Percentiles rank a stretch among this genome's conserved stretches.
These are phyloP conservation scores for Apophysomyces sp. DNA, from an alignment of 371 early-diverging fungal genomes.

Conservation along the genomic window DNA sequence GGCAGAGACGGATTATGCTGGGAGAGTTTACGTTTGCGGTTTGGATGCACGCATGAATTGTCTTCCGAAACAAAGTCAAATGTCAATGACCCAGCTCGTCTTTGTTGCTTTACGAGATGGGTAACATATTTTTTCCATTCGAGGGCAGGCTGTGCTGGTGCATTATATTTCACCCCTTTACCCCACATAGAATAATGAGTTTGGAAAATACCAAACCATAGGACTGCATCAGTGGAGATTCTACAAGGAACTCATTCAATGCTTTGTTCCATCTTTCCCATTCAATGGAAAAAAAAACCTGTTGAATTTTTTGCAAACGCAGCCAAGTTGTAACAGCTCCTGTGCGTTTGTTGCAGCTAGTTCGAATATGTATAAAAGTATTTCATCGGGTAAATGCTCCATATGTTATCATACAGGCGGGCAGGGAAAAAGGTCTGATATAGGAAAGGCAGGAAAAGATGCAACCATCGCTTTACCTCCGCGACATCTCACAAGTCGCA, in stretches of 20 bases:
- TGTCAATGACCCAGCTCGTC: slow-evolving; percentile 9
- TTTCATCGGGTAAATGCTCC: slow-evolving; percentile 10
- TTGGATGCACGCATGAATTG: not conserved
- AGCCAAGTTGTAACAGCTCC: slow-evolving; percentile 2
- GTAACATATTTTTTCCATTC: slow-evolving; percentile 31
- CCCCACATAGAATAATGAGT: slow-evolving; percentile 20
- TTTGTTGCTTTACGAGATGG: slow-evolving; percentile 23
- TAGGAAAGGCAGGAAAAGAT: no score
- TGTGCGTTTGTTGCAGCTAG: slow-evolving; percentile 2
- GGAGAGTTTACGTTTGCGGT: slow-evolving; percentile 7
- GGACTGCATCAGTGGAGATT: slow-evolving; percentile 18
- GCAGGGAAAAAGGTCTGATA: no score
- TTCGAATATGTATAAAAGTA: not conserved
- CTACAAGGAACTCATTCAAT: slow-evolving; percentile 5
- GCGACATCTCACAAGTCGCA: no score
- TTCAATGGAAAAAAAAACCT: not conserved
- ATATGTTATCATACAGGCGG: not conserved
- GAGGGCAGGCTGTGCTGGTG: slow-evolving; percentile 6
- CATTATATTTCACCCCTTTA: slow-evolving; percentile 14
- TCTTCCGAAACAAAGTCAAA: slow-evolving; percentile 24
- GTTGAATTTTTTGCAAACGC: not conserved
- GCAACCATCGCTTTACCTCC: no score
- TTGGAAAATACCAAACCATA: slow-evolving; percentile 27
- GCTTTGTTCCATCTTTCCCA: not conserved
- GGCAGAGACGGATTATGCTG: not conserved